Percentiles rank a stretch among this genome's conserved stretches.
phyloP scores from a whole-genome alignment of 176 grass and related monocot genomes.

The Musa troglodytarum region DNA sequence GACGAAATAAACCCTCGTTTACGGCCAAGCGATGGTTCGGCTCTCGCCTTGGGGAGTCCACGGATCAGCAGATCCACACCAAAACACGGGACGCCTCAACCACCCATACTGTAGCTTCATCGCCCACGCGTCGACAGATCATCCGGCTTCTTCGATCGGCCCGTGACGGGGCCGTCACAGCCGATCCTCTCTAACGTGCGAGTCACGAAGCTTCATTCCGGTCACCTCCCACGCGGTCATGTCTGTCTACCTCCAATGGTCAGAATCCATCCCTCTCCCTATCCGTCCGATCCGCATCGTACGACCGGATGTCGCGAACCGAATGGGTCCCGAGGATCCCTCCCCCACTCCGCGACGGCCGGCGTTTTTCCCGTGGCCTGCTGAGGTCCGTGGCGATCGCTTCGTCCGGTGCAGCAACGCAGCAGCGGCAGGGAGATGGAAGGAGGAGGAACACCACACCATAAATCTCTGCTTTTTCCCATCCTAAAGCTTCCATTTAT shows the following conservation, averaged over 20 bases:
- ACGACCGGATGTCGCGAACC: constrained; percentile 3
- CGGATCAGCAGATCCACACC: no score
- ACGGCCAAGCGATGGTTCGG: no score
- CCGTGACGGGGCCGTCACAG: no score
- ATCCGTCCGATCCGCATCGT: constrained; percentile 41
- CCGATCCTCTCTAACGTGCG: no score
- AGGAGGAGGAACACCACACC: not conserved
- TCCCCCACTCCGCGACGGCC: constrained; percentile 5
- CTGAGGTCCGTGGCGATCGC: not conserved
- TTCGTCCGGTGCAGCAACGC: not conserved
- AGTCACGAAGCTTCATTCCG: no score
- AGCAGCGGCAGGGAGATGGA: not conserved
- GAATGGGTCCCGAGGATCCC: constrained; percentile 24
- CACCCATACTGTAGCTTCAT: no score
- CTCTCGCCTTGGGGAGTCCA: no score
- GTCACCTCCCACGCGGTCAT: no score
- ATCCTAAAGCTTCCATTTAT: not conserved
- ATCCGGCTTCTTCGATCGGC: no score
- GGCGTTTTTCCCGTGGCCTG: not conserved
- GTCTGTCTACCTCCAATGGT: constrained; percentile 41
- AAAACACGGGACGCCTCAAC: no score
- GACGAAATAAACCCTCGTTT: no score
- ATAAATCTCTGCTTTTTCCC: not conserved
- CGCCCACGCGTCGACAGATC: no score
- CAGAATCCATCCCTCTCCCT: constrained; percentile 20